These are phyloP conservation scores for Phylloporus sp. DNA, from an alignment of 768 basidiomycete species.

Conservation along the genomic window DNA sequence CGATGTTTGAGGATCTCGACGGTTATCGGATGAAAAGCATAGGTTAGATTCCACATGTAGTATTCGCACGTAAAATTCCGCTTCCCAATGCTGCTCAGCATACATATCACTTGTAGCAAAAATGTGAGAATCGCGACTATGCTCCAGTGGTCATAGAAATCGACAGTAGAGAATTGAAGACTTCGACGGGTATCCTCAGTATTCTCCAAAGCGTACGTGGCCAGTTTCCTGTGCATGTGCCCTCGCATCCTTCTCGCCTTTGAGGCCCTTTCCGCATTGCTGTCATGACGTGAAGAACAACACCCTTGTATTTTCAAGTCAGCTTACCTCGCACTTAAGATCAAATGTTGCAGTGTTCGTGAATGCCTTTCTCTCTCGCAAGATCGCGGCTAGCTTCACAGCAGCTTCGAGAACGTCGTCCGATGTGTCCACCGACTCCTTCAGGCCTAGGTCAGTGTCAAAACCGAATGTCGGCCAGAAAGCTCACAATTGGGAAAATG, in stretches of 20 bases:
- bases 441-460: constrained; percentile 20
- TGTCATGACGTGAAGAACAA: constrained; percentile 26
- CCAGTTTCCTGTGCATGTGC: constrained; percentile 85
- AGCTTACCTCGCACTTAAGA: constrained; percentile 75
- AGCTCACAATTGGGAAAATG: constrained; percentile 58
- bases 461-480: constrained; percentile 1
- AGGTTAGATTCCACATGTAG: constrained; percentile 79
- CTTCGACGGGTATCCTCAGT: constrained; percentile 34
- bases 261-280: constrained; percentile 80
- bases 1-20: constrained; percentile 35
- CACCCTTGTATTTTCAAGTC: background rate
- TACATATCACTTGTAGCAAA: constrained; percentile 61
- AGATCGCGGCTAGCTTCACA: constrained; percentile 60
- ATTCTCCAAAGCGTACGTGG: constrained; percentile 81
- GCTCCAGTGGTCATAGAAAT: constrained; percentile 78
- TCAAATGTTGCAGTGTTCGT: constrained; percentile 93
- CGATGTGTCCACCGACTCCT: constrained; percentile 33
- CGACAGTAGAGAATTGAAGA: constrained; percentile 36
- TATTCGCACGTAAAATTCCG: constrained; percentile 13
- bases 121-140: constrained; percentile 86
- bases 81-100: constrained; percentile 1
- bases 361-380: constrained; percentile 75
- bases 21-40: constrained; percentile 68
- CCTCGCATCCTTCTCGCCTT: constrained; percentile 91
- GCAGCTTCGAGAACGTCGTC: constrained; percentile 63